Conservation (phyloP, 176 grass and related monocot species). For the Dactylis glomerata region DNA sequence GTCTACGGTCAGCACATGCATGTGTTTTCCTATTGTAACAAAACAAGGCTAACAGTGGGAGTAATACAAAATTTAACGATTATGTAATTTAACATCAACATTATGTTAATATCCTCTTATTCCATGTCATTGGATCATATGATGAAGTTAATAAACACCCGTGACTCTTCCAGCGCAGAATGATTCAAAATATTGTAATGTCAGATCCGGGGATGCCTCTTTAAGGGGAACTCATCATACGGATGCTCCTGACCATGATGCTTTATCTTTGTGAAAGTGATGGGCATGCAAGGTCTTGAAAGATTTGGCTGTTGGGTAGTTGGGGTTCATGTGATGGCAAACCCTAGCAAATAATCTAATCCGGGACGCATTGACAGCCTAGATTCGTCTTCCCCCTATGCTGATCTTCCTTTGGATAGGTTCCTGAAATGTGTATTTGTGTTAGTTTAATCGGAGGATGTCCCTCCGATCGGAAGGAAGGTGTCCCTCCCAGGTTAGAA, state of each 20-base stretch:
- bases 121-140: too few relatives aligned
- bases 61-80: not conserved
- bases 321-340: constrained; percentile 68
- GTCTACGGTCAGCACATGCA: too few relatives aligned
- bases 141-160: not conserved
- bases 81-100: not conserved
- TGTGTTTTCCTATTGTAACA: too few relatives aligned
- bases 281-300: constrained; percentile 49
- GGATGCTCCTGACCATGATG: constrained; percentile 31
- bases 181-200: not conserved
- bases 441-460: constrained; percentile 34
- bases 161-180: not conserved
- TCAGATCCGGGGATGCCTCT: constrained; percentile 49
- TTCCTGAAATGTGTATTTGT: constrained; percentile 19
- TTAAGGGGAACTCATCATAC: constrained; percentile 49
- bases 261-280: constrained; percentile 48
- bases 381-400: constrained; percentile 42
- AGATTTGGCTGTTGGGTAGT: constrained; percentile 59
- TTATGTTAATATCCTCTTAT: too few relatives aligned
- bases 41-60: too few relatives aligned
- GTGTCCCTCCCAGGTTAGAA: constrained; percentile 27
- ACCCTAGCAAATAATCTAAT: constrained; percentile 33
- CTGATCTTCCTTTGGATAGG: constrained; percentile 44
- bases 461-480: constrained; percentile 24
- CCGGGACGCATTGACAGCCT: constrained; percentile 27